Base-by-base conservation (phyloP, 1,284 basidiomycete genomes). In the Cutaneotrichosporon cavernicola region DNA sequence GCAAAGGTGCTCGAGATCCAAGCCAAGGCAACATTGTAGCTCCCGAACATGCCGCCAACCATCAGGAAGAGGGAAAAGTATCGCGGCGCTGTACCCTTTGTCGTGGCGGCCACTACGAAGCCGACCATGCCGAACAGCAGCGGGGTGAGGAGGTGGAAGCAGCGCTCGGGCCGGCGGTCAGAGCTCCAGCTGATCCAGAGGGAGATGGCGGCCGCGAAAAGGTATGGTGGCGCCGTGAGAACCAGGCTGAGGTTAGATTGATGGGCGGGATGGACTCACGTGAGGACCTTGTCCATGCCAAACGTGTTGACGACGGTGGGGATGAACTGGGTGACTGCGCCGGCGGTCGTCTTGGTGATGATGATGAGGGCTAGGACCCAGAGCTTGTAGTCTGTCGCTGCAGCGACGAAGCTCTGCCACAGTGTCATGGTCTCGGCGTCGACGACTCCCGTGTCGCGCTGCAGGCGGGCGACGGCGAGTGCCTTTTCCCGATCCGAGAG, bases 401-500 rank as follows among this genome's bases (percentile, higher is more conserved):
- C 77, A 49, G 40, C 52, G 32, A 63, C 64, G 64, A 72, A 69
- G 5, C 58, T 55, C 22, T 69, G 62, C 56, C 65, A 56, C 7
- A 70, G 56, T 16, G 62, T 57, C 49, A 62, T 56, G 2, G 65
- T 63, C 30, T 65, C 64, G 14, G 65, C 18, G 46, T 57, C 46
- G 46, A 67, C 70, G 51, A 70, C 73, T 14, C 21, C 38, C 30
- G 66, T 65, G 52, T 70, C 70, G 18, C 53, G 56, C 38, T 68
- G 55, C 32, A 65, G 56, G 30, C 63, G 63, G 26, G 40, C 13
- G 22, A 53, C 36, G 1, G 63, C 69, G 13, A 74, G 50, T 6
- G 51, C 34, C 56, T 69, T 50, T 65, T 83, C 82, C 50, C 81
- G 77, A 5, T 70, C 68, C 10, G 72, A 73, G n/a, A 83, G 73